Percentiles rank a stretch among this genome's conserved stretches.
Conservation (phyloP, 2,329 filamentous ascomycete genomes). For the Botrytis paeoniae region DNA sequence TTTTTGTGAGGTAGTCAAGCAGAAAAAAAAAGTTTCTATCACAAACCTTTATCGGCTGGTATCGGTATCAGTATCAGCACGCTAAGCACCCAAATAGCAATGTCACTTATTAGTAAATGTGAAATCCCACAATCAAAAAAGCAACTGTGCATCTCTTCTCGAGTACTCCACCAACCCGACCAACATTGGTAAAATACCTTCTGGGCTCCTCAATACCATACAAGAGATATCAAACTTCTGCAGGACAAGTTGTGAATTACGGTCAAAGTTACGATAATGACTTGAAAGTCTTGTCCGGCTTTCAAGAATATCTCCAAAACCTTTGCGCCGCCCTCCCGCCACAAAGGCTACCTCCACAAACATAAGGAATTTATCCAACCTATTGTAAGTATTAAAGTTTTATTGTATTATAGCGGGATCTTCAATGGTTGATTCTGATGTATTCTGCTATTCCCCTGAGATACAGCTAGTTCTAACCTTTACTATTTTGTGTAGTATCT, state of each 20-base stretch:
- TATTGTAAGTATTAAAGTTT: not conserved
- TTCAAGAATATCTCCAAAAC: slow-evolving; percentile 27
- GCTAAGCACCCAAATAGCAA: slow-evolving; percentile 4
- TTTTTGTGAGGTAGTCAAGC: not conserved
- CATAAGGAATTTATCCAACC: slow-evolving; percentile 16
- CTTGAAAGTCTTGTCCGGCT: slow-evolving; percentile 32
- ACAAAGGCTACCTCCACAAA: slow-evolving; percentile 31
- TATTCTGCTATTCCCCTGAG: not conserved
- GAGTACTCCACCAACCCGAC: slow-evolving; percentile 5
- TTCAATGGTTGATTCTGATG: not conserved
- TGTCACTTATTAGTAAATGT: not conserved
- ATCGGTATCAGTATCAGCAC: not conserved
- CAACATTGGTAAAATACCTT: not conserved
- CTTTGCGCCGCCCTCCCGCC: slow-evolving; percentile 31
- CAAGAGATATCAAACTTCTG: slow-evolving; percentile 2
- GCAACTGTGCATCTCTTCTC: slow-evolving; percentile 6
- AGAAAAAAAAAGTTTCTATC: slow-evolving; percentile 7
- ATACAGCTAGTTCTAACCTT: slow-evolving; percentile 15
- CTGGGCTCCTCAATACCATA: not conserved
- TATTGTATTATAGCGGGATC: not conserved
- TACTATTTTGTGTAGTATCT: slow-evolving; percentile 18
- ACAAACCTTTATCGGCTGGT: slow-evolving; percentile 6
- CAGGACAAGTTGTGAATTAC: slow-evolving; percentile 22
- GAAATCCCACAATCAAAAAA: slow-evolving; percentile 15
- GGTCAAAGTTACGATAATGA: slow-evolving; percentile 31